phyloP scores from a whole-genome alignment of 805 yeast species.

The Candida maltosa region DNA sequence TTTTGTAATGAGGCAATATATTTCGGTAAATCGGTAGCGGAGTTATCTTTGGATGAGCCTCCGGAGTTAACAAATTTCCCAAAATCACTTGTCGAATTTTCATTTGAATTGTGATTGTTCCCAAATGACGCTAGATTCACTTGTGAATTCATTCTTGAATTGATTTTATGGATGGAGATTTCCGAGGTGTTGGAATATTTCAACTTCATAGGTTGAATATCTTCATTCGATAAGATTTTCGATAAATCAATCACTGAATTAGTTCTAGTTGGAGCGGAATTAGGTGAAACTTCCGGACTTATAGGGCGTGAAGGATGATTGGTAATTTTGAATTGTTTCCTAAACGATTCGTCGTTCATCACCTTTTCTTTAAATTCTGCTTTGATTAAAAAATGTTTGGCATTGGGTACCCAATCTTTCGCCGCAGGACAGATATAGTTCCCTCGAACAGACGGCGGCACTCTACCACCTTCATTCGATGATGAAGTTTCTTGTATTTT shows the following conservation, averaged over 20 bases:
- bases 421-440: constrained; percentile 35
- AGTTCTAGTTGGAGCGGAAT: constrained; percentile 36
- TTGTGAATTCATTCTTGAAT: constrained; percentile 40
- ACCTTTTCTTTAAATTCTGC: constrained; percentile 32
- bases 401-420: constrained; percentile 35
- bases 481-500: constrained; percentile 20
- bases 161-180: constrained; percentile 35
- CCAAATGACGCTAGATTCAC: constrained; percentile 16
- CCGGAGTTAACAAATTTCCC: constrained; percentile 10
- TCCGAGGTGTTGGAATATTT: constrained; percentile 36
- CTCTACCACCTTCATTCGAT: constrained; percentile 5
- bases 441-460: constrained; percentile 1
- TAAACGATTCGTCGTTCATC: constrained; percentile 38
- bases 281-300: constrained; percentile 42
- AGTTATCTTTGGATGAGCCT: constrained; percentile 12
- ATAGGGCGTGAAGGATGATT: constrained; percentile 33
- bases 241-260: constrained; percentile 40
- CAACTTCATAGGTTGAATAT: constrained; percentile 36
- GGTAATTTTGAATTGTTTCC: constrained; percentile 23
- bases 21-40: constrained; percentile 15
- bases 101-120: constrained; percentile 16
- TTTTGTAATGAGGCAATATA: constrained; percentile 9
- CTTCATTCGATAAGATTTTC: constrained; percentile 30
- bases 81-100: constrained; percentile 22
- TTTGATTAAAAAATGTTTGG: constrained; percentile 24